Percentiles rank a stretch among this genome's conserved stretches.
phyloP scores from a whole-genome alignment of 1,284 basidiomycete genomes.

The Vanrija sp. region DNA sequence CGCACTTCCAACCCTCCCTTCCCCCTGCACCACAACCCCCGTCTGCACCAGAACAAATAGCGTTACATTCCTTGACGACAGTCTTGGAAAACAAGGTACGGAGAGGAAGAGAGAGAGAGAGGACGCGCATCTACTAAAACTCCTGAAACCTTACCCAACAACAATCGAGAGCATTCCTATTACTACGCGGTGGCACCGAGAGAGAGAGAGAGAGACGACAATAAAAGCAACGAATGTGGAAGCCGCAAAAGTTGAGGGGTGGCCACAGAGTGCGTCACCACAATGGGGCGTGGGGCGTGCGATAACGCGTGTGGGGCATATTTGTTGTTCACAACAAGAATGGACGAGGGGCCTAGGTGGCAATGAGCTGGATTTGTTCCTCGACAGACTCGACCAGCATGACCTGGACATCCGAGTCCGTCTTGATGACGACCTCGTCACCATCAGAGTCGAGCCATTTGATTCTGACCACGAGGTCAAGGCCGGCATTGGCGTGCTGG shows the following conservation, averaged over 20 bases:
- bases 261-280: too few relatives aligned
- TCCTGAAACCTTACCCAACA: not conserved
- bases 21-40: too few relatives aligned
- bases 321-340: too few relatives aligned
- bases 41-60: not conserved
- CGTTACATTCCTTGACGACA: slow-evolving; percentile 5
- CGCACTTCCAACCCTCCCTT: too few relatives aligned
- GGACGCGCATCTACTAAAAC: not conserved
- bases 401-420: slow-evolving; percentile 41
- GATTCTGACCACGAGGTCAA: slow-evolving; percentile 58
- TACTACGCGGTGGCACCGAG: not conserved
- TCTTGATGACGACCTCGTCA: slow-evolving; percentile 41
- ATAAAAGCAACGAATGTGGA: not conserved
- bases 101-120: not conserved
- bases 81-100: not conserved
- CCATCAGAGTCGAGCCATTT: slow-evolving; percentile 44
- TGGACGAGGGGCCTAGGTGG: not conserved
- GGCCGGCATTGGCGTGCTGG: slow-evolving; percentile 64
- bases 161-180: not conserved
- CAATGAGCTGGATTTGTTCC: slow-evolving; percentile 23
- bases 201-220: not conserved
- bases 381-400: slow-evolving; percentile 35
- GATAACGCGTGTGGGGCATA: too few relatives aligned
- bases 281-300: too few relatives aligned
- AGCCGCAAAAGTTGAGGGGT: too few relatives aligned